phyloP scores from a whole-genome alignment of 2,329 filamentous ascomycete genomes.

The Xylariales sp. region DNA sequence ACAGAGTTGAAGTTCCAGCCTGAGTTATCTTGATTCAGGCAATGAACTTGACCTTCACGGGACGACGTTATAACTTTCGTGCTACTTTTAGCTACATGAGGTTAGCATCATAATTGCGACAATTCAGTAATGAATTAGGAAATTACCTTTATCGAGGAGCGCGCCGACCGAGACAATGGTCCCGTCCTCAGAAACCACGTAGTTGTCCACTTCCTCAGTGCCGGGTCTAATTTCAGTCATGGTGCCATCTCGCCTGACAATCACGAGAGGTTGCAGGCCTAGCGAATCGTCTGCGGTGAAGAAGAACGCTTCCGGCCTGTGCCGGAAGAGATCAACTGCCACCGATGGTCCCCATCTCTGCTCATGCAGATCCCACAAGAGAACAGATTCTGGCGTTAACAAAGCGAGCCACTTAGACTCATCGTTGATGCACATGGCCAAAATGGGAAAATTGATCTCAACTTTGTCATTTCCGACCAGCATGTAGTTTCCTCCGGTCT shows the following conservation, averaged over 20 bases:
- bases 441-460: constrained; percentile 51
- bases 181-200: constrained; percentile 44
- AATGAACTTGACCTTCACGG: constrained; percentile 22
- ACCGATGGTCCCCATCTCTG: constrained; percentile 52
- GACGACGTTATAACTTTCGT: constrained; percentile 26
- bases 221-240: constrained; percentile 54
- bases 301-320: constrained; percentile 59
- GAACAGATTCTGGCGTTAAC: constrained; percentile 53
- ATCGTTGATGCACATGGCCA: constrained; percentile 61
- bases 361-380: constrained; percentile 59
- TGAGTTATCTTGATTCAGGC: constrained; percentile 26
- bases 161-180: constrained; percentile 46
- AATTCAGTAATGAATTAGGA: neutral
- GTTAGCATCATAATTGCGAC: neutral
- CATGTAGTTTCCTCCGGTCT: constrained; percentile 38
- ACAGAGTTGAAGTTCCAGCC: constrained; percentile 49
- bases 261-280: constrained; percentile 43
- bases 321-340: constrained; percentile 50
- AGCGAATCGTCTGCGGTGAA: constrained; percentile 44
- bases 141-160: constrained; percentile 41
- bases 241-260: constrained; percentile 61
- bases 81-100: constrained; percentile 14
- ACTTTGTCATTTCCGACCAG: constrained; percentile 33
- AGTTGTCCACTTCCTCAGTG: constrained; percentile 34
- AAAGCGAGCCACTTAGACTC: constrained; percentile 63